A percentile compares a stretch with the other conserved stretches of the same genome.
phyloP scores from a whole-genome alignment of 768 basidiomycete species.

The Lepiota brunneoincarnata region DNA sequence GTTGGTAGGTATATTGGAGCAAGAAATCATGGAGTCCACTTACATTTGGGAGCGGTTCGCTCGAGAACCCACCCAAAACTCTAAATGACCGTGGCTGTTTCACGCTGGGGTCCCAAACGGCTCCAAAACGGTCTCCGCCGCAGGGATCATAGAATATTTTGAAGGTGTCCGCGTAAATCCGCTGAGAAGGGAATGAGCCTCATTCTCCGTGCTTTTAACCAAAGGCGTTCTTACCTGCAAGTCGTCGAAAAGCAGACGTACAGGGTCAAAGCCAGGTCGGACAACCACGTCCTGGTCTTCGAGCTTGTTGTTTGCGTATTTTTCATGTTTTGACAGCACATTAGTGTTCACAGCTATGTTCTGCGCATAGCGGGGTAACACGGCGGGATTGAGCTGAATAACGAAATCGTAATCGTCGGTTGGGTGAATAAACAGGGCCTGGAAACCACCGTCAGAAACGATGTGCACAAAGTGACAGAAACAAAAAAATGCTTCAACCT shows the following conservation, averaged over 20 bases:
- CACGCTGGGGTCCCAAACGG: slow-evolving; percentile 81
- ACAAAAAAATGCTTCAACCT: slow-evolving; percentile 39
- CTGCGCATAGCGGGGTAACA: slow-evolving; percentile 74
- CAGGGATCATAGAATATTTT: slow-evolving; percentile 82
- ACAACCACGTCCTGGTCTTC: slow-evolving; percentile 26
- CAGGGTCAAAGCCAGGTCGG: slow-evolving; percentile 82
- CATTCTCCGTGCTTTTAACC: slow-evolving; percentile 4
- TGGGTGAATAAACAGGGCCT: slow-evolving; percentile 88
- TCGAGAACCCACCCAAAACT: slow-evolving; percentile 80
- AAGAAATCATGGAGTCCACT: neutral
- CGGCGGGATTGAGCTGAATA: slow-evolving; percentile 63
- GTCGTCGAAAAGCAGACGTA: slow-evolving; percentile 60
- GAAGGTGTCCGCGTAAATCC: slow-evolving; percentile 70
- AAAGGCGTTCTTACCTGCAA: slow-evolving; percentile 56
- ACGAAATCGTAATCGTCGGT: slow-evolving; percentile 84
- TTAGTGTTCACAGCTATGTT: slow-evolving; percentile 52
- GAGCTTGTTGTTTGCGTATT: slow-evolving; percentile 43
- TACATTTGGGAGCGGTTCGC: slow-evolving; percentile 50
- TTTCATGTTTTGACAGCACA: slow-evolving; percentile 40
- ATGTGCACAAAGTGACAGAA: neutral
- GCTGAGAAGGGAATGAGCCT: slow-evolving; percentile 35
- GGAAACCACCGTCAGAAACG: neutral
- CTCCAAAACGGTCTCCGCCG: slow-evolving; percentile 78
- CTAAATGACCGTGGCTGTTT: slow-evolving; percentile 66
- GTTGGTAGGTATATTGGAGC: neutral